phyloP scores from a whole-genome alignment of 1,284 basidiomycete genomes.

The Leucocoprinus gongylophorus region DNA sequence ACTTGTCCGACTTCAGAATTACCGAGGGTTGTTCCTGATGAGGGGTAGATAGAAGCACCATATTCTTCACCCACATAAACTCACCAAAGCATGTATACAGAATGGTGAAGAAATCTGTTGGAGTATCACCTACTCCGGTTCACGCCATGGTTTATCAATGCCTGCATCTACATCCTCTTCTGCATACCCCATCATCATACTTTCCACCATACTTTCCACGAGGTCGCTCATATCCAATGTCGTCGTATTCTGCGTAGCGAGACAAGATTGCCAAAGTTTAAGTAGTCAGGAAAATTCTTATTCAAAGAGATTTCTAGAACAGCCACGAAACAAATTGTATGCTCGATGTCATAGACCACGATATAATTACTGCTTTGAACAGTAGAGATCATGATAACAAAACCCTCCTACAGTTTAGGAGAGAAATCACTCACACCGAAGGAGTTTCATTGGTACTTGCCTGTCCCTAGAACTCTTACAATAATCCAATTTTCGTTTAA shows the following conservation, averaged over 20 bases:
- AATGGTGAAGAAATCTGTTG: no score
- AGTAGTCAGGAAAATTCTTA: constrained; percentile 36
- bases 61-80: no score
- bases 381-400: constrained; percentile 61
- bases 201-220: constrained; percentile 40
- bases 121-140: constrained; percentile 32
- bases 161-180: constrained; percentile 37
- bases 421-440: neutral
- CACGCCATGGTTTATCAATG: constrained; percentile 48
- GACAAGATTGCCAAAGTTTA: no score
- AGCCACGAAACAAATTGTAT: constrained; percentile 59
- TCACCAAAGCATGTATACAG: no score
- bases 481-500: constrained; percentile 51
- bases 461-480: constrained; percentile 54
- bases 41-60: no score
- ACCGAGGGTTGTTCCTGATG: no score
- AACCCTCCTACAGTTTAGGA: constrained; percentile 39
- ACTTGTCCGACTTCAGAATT: no score
- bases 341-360: constrained; percentile 50
- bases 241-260: constrained; percentile 28
- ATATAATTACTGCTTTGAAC: constrained; percentile 53
- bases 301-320: constrained; percentile 14
- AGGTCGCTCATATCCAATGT: constrained; percentile 46
- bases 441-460: neutral
- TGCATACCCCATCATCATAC: constrained; percentile 34